Conservation (phyloP, 192 early-diverging fungal genomes). For the Backusella australiensis region DNA sequence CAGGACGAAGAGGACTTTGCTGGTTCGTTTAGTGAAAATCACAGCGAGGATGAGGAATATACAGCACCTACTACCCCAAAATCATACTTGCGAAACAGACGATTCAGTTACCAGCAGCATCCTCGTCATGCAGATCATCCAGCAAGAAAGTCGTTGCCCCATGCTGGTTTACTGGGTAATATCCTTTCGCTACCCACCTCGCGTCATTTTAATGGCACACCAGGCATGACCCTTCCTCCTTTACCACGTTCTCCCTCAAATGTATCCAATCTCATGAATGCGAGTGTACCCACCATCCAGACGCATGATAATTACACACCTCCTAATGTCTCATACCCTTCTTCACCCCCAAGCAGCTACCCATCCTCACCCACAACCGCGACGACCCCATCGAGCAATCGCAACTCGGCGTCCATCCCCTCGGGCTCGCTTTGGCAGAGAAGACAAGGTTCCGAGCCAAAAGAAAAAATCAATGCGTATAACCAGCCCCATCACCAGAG, state of each 20-base stretch:
- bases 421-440: constrained; percentile 1
- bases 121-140: constrained; percentile 6
- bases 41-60: constrained; percentile 45
- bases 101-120: neutral
- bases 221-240: constrained; percentile 22
- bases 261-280: neutral
- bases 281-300: constrained; percentile 16
- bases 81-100: neutral
- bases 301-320: neutral
- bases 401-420: neutral
- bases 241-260: constrained; percentile 27
- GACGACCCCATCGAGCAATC: neutral
- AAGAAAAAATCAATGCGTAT: constrained; percentile 4
- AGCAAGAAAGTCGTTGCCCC: neutral
- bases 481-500: neutral
- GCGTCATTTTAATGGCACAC: constrained; percentile 9
- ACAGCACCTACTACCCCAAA: neutral
- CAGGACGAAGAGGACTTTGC: constrained; percentile 42
- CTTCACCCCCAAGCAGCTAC: constrained; percentile 45
- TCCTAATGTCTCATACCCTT: constrained; percentile 35
- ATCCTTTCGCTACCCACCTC: neutral
- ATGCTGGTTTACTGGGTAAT: neutral
- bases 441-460: neutral
- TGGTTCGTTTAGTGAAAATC: neutral
- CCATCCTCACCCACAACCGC: neutral